Conservation (phyloP, 1,139 yeast species). For the Yamadazyma diddensiae region DNA sequence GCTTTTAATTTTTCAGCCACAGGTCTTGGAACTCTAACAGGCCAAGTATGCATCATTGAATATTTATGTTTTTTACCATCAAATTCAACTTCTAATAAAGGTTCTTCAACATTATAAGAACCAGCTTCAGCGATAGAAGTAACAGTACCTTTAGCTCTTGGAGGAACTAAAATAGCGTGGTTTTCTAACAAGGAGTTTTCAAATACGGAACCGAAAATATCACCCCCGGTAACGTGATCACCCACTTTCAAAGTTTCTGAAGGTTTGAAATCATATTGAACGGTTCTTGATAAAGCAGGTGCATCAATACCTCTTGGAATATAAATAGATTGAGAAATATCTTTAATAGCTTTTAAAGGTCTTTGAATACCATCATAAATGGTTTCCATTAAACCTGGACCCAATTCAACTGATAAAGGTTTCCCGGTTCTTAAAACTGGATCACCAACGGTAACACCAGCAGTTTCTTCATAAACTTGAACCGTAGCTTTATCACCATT, state of each 20-base stretch:
- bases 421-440: conserved; percentile 97
- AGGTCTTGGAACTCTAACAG: conserved; percentile 99
- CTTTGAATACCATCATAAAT: conserved; percentile 99
- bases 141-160: conserved; percentile 97
- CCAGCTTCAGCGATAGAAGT: conserved; percentile 88
- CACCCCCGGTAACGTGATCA: conserved; percentile 98
- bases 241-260: conserved; percentile 71
- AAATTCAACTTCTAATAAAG: conserved; percentile 88
- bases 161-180: conserved; percentile 93
- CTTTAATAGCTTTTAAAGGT: conserved; percentile 90
- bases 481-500: conserved; percentile 96
- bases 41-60: conserved; percentile 99
- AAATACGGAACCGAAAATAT: conserved; percentile 87
- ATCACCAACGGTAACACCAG: conserved; percentile 98
- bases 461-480: conserved; percentile 98
- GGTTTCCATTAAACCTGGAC: conserved; percentile 99
- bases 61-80: conserved; percentile 79
- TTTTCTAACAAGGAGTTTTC: conserved; percentile 91
- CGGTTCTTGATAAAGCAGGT: conserved; percentile 83
- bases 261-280: conserved; percentile 85
- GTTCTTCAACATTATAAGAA: conserved; percentile 84
- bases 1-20: conserved; percentile 92
- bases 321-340: conserved; percentile 82
- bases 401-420: conserved; percentile 95
- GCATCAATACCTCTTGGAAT: conserved; percentile 99